Evolutionary conservation across 805 yeast genomes (phyloP), one percentile per base, ranked within the genome.

Genomic region (Komagataella ulmi): DNA sequence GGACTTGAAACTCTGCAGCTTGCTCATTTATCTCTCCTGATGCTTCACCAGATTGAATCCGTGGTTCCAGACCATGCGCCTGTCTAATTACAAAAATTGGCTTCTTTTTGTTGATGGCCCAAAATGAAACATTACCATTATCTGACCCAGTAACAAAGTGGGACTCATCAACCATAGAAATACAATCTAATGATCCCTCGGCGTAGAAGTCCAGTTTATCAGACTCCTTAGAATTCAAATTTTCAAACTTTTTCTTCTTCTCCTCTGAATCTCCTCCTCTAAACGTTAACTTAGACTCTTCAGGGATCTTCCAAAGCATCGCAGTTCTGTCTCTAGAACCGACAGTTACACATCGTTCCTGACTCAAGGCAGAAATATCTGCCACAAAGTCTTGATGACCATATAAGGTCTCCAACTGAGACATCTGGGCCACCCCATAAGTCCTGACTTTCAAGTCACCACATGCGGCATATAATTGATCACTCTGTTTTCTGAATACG

Each of bases 261-360:
- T 69, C 79, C 49, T 65, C 71, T 1, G 65, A 67, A 61, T 88
- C 96, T 53, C 95, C 96, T 55, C 96, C 96, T 63, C 96, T 78
- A 65, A 91, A 91, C 0, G 97, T 89, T 60, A 93, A 76, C 62
- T 97, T 80, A 1, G 95, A 81, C 68, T 93, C 99, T 60, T 93
- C 99, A 23, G 96, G 80, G 57, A 93, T 88, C 65, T 93, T 93
- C 99, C 99, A 93, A 59, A 87, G 72, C 83, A 95, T 85, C 7
- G 91, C 97, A 4, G 97, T 87, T 60, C 95, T 82, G 68, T 93
- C 99, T 59, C 98, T 80, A 3, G 95, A 76, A 17, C 99, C 99
- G 36, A 91, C 98, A 23, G 96, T 88, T 17, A 93, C 90, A 72
- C 99, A 93, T 53, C 97, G 80, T 62, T 93, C 98, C 65, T 82